These are phyloP conservation scores for Xerophyta viscosa DNA, from an alignment of 106 monocot species.

Conservation along the genomic window DNA sequence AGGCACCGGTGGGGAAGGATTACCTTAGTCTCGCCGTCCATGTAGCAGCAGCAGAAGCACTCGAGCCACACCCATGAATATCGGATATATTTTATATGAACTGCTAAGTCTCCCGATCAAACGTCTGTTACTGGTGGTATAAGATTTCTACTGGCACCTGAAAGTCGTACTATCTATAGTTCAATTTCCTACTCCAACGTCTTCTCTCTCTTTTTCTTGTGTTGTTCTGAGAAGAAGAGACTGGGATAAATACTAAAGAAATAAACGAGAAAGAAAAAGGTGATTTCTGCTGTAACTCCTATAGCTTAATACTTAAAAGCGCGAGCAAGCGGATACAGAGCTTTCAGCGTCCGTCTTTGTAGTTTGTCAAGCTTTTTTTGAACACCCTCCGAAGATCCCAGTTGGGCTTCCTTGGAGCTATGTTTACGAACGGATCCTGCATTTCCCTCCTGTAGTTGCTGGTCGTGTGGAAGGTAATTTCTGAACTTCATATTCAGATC, in stretches of 20 bases:
- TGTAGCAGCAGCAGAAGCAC: too few relatives aligned
- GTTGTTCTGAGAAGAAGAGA: conserved; percentile 28
- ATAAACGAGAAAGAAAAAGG: too few relatives aligned
- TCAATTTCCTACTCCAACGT: conserved; percentile 23
- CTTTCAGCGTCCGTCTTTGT: conserved; percentile 90
- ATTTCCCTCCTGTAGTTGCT: conserved; percentile 81
- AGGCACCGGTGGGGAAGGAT: too few relatives aligned
- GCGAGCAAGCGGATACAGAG: conserved; percentile 65
- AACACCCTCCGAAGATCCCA: conserved; percentile 91
- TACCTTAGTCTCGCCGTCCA: too few relatives aligned
- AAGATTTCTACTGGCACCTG: too few relatives aligned
- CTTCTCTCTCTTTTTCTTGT: conserved; percentile 59
- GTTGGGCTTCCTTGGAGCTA: conserved; percentile 99
- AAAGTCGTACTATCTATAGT: neutral
- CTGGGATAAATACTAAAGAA: neutral
- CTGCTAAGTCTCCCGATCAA: too few relatives aligned
- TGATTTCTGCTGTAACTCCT: neutral
- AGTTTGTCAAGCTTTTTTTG: conserved; percentile 96
- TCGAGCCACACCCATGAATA: too few relatives aligned
- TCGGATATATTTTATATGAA: too few relatives aligned
- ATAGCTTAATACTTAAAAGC: too few relatives aligned
- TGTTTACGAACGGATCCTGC: conserved; percentile 93
- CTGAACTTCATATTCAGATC: conserved; percentile 87
- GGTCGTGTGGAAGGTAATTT: conserved; percentile 95
- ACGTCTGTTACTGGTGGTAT: too few relatives aligned